Conservation (phyloP, 1,284 basidiomycete genomes). For the Ceratobasidium sp. region DNA sequence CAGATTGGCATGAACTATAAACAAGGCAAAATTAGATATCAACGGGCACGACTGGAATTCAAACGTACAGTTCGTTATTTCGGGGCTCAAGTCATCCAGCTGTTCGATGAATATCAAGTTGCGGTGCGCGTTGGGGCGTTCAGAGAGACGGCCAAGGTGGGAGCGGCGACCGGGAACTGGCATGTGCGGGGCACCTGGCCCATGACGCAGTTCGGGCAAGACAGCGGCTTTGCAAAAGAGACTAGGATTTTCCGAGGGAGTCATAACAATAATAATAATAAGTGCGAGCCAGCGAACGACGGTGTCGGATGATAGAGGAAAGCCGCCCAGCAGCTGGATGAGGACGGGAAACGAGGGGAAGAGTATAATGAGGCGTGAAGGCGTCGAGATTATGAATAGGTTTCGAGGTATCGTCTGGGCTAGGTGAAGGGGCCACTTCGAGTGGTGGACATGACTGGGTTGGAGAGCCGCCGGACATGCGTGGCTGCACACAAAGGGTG, state of each 20-base stretch:
- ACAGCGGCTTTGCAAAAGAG: conserved; percentile 29
- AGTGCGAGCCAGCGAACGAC: conserved; percentile 7
- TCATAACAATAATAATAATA: conserved; percentile 32
- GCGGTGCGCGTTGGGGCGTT: conserved; percentile 23
- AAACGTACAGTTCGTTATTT: conserved; percentile 16
- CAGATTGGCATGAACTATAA: conserved; percentile 42
- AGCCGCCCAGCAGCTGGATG: conserved; percentile 37
- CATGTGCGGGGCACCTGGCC: conserved; percentile 37
- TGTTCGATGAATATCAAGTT: conserved; percentile 32
- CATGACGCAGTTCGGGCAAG: conserved; percentile 29
- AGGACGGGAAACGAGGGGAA: conserved; percentile 33
- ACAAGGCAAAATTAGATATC: not conserved
- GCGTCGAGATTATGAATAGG: conserved; percentile 25
- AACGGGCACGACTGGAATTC: not conserved
- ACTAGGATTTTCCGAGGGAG: conserved; percentile 31
- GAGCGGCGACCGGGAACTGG: conserved; percentile 30
- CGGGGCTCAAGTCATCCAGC: conserved; percentile 9
- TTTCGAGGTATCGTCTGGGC: conserved; percentile 29
- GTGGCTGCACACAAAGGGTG: conserved; percentile 21
- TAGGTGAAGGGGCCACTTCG: not conserved
- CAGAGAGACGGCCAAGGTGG: conserved; percentile 24
- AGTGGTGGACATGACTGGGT: conserved; percentile 17
- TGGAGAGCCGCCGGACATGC: conserved; percentile 11
- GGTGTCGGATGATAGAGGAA: conserved; percentile 32
- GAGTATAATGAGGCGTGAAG: conserved; percentile 6